Conservation (phyloP, 2,329 filamentous ascomycete species). For the Rugonectria rugulosa region DNA sequence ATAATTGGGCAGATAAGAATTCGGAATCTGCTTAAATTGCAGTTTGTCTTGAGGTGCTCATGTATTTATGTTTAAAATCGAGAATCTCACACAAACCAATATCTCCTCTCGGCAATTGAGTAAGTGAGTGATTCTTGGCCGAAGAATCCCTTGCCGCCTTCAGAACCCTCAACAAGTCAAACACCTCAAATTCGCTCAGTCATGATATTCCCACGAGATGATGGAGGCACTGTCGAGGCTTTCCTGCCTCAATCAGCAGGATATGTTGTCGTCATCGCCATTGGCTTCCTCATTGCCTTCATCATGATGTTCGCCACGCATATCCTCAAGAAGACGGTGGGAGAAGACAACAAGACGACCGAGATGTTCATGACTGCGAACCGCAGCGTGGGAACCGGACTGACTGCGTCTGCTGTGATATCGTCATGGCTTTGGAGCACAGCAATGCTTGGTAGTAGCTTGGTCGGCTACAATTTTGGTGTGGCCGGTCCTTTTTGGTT, state of each 20-base stretch:
- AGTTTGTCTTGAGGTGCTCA: no score
- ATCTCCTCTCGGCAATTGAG: no score
- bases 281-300: slow-evolving; percentile 45
- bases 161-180: no score
- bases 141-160: no score
- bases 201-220: neutral
- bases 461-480: slow-evolving; percentile 63
- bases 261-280: slow-evolving; percentile 44
- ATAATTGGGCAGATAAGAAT: no score
- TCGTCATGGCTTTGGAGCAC: slow-evolving; percentile 65
- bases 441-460: slow-evolving; percentile 56
- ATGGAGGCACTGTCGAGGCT: slow-evolving; percentile 29
- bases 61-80: no score
- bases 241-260: slow-evolving; percentile 41
- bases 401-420: slow-evolving; percentile 61
- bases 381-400: slow-evolving; percentile 56
- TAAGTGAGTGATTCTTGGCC: no score
- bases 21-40: no score
- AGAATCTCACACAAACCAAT: no score
- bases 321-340: slow-evolving; percentile 55
- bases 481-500: slow-evolving; percentile 66
- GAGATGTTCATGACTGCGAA: slow-evolving; percentile 66
- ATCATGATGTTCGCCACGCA: slow-evolving; percentile 57
- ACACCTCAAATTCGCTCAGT: no score
- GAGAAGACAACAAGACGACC: slow-evolving; percentile 60